Evolutionary conservation across 2,329 filamentous ascomycete species (phyloP).

Genomic region (Paraconiothyrium brasiliense): DNA sequence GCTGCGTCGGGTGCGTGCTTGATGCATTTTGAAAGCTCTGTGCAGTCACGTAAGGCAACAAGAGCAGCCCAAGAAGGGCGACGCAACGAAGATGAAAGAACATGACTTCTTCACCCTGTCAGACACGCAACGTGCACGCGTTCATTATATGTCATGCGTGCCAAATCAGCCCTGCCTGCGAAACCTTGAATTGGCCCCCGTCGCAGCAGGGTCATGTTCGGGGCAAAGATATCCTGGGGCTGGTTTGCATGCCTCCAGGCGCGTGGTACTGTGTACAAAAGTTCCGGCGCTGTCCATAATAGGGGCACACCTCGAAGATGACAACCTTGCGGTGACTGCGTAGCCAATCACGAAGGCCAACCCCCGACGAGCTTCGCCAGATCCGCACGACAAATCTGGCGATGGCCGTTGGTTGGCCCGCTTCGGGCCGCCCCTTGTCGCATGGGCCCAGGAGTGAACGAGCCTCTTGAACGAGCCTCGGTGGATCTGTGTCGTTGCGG

Average conservation of each 20-base stretch:
- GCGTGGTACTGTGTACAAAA: not conserved
- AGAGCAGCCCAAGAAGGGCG: not conserved
- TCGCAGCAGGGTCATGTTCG: not conserved
- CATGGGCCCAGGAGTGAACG: slow-evolving; percentile 2
- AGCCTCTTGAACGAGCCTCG: not conserved
- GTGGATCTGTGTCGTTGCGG: not conserved
- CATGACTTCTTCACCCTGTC: slow-evolving; percentile 9
- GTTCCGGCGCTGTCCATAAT: not conserved
- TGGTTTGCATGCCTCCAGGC: not conserved
- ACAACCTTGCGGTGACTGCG: not conserved
- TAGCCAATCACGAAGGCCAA: not conserved
- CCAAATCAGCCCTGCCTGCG: not conserved
- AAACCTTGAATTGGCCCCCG: not conserved
- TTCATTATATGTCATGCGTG: not conserved
- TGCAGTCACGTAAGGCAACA: not conserved
- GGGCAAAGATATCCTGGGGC: not conserved
- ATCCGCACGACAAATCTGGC: not conserved
- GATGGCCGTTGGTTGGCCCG: slow-evolving; percentile 4
- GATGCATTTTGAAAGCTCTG: slow-evolving; percentile 5
- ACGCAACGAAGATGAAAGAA: slow-evolving; percentile 9
- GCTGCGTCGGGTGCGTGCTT: not conserved
- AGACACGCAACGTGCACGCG: not conserved
- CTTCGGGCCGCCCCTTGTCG: not conserved
- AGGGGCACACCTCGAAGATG: not conserved
- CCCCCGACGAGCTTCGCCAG: not conserved